Percentiles rank a stretch among this genome's conserved stretches.
These are phyloP conservation scores for Apiospora rasikravindrae DNA, from an alignment of 2,329 filamentous ascomycete species.

Conservation along the genomic window DNA sequence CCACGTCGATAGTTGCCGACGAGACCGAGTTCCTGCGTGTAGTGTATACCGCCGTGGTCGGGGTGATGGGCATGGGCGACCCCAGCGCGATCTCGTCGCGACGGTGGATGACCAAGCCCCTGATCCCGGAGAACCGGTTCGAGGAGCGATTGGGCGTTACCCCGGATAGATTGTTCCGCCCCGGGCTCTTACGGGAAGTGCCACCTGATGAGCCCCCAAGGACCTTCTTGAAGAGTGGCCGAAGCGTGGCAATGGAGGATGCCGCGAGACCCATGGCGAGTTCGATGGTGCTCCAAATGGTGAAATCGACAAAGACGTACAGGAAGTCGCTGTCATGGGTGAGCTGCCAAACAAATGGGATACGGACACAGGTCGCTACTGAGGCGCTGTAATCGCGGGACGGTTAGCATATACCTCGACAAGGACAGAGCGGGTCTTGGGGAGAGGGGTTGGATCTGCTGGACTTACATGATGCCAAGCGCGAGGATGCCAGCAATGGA, in stretches of 20 bases:
- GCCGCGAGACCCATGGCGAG: conserved; percentile 47
- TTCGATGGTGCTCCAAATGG: conserved; percentile 52
- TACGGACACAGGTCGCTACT: conserved; percentile 48
- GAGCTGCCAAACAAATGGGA: conserved; percentile 47
- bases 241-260: conserved; percentile 44
- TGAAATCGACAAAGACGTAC: conserved; percentile 47
- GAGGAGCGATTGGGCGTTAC: background rate
- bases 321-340: conserved; percentile 43
- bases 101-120: background rate
- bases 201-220: conserved; percentile 20
- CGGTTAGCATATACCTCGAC: background rate
- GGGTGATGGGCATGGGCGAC: background rate
- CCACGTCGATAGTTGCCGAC: background rate
- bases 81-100: conserved; percentile 11
- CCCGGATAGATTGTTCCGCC: background rate
- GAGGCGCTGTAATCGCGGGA: conserved; percentile 39
- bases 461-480: conserved; percentile 45
- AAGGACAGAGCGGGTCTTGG: background rate
- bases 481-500: conserved; percentile 38
- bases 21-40: background rate
- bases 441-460: background rate
- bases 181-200: background rate
- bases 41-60: background rate
- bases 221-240: conserved; percentile 39
- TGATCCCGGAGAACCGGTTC: background rate